Percentiles rank a stretch among this genome's conserved stretches.
Evolutionary conservation across 2,329 filamentous ascomycete species (phyloP).

Genomic region (Dactylella cylindrospora): DNA sequence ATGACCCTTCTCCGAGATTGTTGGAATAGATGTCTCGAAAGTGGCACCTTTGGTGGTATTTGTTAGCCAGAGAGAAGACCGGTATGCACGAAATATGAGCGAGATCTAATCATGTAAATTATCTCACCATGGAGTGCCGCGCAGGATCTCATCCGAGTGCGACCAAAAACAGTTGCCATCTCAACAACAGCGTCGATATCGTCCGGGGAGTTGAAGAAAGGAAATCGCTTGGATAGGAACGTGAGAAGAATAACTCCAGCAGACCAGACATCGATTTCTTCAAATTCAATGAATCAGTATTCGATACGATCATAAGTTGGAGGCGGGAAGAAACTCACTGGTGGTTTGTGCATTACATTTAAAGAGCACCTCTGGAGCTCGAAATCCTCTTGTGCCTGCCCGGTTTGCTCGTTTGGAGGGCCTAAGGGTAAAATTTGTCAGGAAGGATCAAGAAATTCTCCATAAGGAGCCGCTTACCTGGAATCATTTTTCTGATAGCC

Average conservation of each 20-base stretch:
- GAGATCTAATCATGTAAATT: too few species aligned
- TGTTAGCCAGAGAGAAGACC: background rate
- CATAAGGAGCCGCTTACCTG: conserved; percentile 49
- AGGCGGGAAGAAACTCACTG: conserved; percentile 50
- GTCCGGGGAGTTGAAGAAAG: conserved; percentile 98
- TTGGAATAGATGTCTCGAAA: conserved; percentile 90
- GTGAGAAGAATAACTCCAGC: conserved; percentile 97
- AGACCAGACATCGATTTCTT: conserved; percentile 90
- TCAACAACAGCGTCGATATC: conserved; percentile 97
- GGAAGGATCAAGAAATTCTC: background rate
- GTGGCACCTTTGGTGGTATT: conserved; percentile 59
- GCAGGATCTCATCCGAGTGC: conserved; percentile 76
- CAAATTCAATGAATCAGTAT: background rate
- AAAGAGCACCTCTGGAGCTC: conserved; percentile 91
- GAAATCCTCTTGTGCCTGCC: conserved; percentile 91
- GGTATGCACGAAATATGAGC: too few species aligned
- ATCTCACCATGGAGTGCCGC: conserved; percentile 72
- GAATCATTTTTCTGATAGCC: conserved; percentile 87
- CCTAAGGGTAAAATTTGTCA: conserved; percentile 51
- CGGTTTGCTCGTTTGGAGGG: conserved; percentile 88
- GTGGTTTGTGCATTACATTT: conserved; percentile 95
- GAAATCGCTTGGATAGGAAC: conserved; percentile 85
- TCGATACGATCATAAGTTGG: background rate
- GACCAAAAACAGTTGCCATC: conserved; percentile 91
- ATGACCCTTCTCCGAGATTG: conserved; percentile 81